phyloP scores from a whole-genome alignment of 202 grass and related monocot species.

The Zoysia matrella region DNA sequence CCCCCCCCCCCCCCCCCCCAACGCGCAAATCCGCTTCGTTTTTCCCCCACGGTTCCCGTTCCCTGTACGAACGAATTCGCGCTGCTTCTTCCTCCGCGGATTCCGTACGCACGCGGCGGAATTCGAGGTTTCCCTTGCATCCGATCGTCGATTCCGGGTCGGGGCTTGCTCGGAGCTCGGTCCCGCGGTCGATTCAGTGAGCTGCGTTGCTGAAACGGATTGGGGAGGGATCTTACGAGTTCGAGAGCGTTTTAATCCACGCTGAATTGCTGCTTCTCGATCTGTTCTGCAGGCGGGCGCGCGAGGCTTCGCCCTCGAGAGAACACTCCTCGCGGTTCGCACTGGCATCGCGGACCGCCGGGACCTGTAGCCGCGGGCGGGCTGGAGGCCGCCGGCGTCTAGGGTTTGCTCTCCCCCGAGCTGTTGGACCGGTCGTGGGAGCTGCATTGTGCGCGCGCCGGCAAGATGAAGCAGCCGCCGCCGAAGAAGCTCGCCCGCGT shows the following conservation, averaged over 20 bases:
- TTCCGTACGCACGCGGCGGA: neutral
- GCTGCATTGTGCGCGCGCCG: conserved; percentile 24
- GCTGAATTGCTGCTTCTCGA: conserved; percentile 26
- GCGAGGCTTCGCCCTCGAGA: neutral
- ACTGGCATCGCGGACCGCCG: neutral
- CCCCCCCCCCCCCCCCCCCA: too few species aligned
- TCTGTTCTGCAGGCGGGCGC: conserved; percentile 32
- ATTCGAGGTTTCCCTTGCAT: neutral
- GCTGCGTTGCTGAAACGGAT: neutral
- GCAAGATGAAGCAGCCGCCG: conserved; percentile 56
- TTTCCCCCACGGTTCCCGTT: neutral
- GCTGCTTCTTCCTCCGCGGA: neutral
- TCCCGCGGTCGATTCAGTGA: neutral
- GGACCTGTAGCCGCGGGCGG: neutral
- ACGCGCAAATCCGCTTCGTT: neutral
- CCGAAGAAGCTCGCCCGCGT: conserved; percentile 50
- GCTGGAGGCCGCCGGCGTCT: neutral
- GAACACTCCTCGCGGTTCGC: neutral
- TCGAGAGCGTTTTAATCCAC: neutral
- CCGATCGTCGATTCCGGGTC: neutral
- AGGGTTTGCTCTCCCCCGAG: conserved; percentile 51
- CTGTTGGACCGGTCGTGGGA: neutral
- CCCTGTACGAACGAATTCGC: neutral
- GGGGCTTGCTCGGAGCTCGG: neutral
- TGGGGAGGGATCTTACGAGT: neutral